Evolutionary conservation across 192 early-diverging fungal genomes (phyloP), one percentile per base, ranked within the genome.

Genomic region (Mortierella antarctica): DNA sequence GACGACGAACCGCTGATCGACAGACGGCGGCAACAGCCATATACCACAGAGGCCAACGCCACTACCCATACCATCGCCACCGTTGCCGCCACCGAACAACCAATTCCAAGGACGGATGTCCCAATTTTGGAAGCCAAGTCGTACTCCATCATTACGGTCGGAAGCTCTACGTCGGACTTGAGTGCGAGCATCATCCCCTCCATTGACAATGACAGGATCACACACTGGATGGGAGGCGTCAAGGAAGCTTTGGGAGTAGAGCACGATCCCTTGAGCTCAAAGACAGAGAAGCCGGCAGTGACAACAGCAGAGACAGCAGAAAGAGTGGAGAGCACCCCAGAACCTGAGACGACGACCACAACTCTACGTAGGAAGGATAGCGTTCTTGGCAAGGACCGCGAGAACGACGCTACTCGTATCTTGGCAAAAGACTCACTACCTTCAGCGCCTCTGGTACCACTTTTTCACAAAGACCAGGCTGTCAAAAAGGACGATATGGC

Each of bases 191-290:
- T 46, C 7, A 56, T 58, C 4, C 69, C 23, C 15, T 57, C 56
- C 21, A 23, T 71, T 12, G 53, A 49, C 46, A 18, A 18, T 14
- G 47, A 63, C 18, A 63, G 62, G 48, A 63, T 63, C 23, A 47
- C 62, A 18, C 10, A 49, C 48, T 63, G 62, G 62, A 51, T 63
- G 62, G 62, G 62, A 47, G 62, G 46, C 12, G 62, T 63, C 23
- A 63, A 63, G 62, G 62, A 63, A 10, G 62, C 62, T 0, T 49
- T 63, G 62, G 48, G 49, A 23, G 62, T 15, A 5, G 20, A 63
- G 2, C 46, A 23, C 15, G 20, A 55, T 31, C 21, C 12, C 21
- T 41, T 15, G 56, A 57, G 31, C 12, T 57, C 5, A 31, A 57
- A 15, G 39, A 10, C 56, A 57, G 13, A 21, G 40, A 21, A 11